Base-by-base conservation (phyloP, 176 grass and related monocot species). In the Chloris gayana region DNA sequence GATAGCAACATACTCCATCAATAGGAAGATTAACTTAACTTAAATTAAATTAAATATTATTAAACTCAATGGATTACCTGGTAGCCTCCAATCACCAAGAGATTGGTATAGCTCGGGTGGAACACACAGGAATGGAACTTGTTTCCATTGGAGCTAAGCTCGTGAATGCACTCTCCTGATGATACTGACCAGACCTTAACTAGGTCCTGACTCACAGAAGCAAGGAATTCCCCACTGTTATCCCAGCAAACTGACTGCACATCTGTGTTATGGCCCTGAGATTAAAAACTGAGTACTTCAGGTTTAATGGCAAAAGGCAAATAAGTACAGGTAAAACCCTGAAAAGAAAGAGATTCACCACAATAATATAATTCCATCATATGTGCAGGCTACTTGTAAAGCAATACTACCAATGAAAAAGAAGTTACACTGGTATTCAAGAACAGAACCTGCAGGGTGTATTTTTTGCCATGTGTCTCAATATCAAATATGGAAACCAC, bases 181-280 rank as follows among this genome's bases (percentile, higher is more conserved):
- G 84, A 79, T 80, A 95, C 61, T 46, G 93, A 99, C 96, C 96
- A 99, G 21, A 99, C 91, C 69, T 95, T 99, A 34, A 99, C 96
- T 73, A 86, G 88, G 80, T 99, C 96, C 84, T 99, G 93, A 86
- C 92, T 99, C 22, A 95, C 96, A 42, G 92, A 95, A 27, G 96
- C 96, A 71, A 99, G 64, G 64, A 62, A 84, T 73, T 95, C 93
- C 47, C 96, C 96, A 45, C 68, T 93, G 64, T 91, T 91, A 57
- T 99, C 96, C 93, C 96, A 99, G 87, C 96, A 99, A 56, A 99
- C 74, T 73, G 93, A 99, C 74, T 99, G 93, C 73, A 99, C 91
- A 35, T 91, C 90, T 18, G 85, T 88, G 49, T 49, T 88, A 85
- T 99, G 92, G 49, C 88, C 86, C 96, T 99, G 72, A 39, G 34